Evolutionary conservation across 768 basidiomycete genomes (phyloP).

Genomic region (Trametes cinnabarina): DNA sequence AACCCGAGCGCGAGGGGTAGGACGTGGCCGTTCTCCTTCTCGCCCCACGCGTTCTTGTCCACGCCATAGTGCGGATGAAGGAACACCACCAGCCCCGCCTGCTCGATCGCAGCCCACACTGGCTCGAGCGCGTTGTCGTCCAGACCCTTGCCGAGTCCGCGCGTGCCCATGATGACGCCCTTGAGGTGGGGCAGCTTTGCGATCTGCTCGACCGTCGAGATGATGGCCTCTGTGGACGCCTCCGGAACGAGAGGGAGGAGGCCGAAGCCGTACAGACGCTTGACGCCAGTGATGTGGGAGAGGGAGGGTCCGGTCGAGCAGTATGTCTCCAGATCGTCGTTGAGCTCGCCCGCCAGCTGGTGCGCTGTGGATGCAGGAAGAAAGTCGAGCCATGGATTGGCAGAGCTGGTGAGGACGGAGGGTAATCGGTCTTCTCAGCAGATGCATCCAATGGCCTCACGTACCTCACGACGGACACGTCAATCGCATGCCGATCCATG

Average conservation of each 20-base stretch:
- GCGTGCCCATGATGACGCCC: constrained; percentile 80
- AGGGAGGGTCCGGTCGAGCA: constrained; percentile 63
- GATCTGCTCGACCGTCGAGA: constrained; percentile 69
- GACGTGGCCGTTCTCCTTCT: constrained; percentile 80
- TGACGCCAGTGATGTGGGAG: constrained; percentile 37
- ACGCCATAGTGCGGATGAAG: constrained; percentile 88
- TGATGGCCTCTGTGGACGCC: constrained; percentile 50
- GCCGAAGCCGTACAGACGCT: constrained; percentile 80
- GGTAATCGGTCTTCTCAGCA: neutral
- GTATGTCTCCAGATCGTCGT: constrained; percentile 74
- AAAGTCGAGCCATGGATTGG: constrained; percentile 93
- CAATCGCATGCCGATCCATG: constrained; percentile 82
- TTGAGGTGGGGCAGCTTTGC: constrained; percentile 62
- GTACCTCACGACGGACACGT: constrained; percentile 76
- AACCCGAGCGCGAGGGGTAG: constrained; percentile 85
- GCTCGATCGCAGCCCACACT: constrained; percentile 76
- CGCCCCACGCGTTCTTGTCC: constrained; percentile 70
- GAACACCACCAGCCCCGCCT: constrained; percentile 71
- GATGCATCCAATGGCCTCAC: neutral
- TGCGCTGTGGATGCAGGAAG: constrained; percentile 66
- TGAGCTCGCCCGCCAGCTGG: constrained; percentile 65
- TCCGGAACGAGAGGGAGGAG: constrained; percentile 78
- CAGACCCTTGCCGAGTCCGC: constrained; percentile 73
- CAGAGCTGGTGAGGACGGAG: constrained; percentile 47
- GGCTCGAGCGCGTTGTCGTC: constrained; percentile 79